These are phyloP conservation scores for Alisma plantagoaquatica DNA, from an alignment of 106 monocot species.

Conservation along the genomic window DNA sequence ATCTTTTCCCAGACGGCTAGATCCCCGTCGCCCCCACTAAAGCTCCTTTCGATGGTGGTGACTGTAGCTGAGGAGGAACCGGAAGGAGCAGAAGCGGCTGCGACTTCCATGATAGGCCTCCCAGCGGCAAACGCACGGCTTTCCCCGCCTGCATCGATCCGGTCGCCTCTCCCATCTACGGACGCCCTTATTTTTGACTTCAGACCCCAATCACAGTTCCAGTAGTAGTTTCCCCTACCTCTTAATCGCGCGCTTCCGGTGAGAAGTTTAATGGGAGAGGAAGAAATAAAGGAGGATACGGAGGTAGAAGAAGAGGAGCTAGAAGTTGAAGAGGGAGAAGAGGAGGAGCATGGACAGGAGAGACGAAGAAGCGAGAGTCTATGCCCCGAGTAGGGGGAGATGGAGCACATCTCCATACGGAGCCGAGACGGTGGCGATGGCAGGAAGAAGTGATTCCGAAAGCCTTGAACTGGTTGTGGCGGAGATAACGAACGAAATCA, in stretches of 20 bases:
- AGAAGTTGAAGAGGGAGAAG: conserved; percentile 10
- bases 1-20: conserved; percentile 68
- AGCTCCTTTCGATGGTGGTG: conserved; percentile 19
- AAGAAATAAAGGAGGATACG: not conserved
- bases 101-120: conserved; percentile 22
- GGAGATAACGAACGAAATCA: no score
- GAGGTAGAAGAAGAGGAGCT: not conserved
- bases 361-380: no score
- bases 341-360: not conserved
- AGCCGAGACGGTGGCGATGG: no score
- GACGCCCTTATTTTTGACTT: conserved; percentile 15
- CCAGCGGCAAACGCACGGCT: conserved; percentile 6
- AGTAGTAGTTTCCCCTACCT: not conserved
- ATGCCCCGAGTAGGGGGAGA: conserved; percentile 10
- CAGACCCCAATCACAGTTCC: not conserved
- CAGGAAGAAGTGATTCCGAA: no score
- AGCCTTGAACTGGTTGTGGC: no score
- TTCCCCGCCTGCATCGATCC: conserved; percentile 10
- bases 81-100: conserved; percentile 3
- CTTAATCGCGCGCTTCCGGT: not conserved
- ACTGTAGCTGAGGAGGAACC: not conserved
- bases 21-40: conserved; percentile 29
- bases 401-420: conserved; percentile 18
- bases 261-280: not conserved
- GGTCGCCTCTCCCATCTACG: conserved; percentile 27